Percentiles rank a stretch among this genome's conserved stretches.
These are phyloP conservation scores for Fusarium begoniae DNA, from an alignment of 2,329 filamentous ascomycete genomes.

Conservation along the genomic window DNA sequence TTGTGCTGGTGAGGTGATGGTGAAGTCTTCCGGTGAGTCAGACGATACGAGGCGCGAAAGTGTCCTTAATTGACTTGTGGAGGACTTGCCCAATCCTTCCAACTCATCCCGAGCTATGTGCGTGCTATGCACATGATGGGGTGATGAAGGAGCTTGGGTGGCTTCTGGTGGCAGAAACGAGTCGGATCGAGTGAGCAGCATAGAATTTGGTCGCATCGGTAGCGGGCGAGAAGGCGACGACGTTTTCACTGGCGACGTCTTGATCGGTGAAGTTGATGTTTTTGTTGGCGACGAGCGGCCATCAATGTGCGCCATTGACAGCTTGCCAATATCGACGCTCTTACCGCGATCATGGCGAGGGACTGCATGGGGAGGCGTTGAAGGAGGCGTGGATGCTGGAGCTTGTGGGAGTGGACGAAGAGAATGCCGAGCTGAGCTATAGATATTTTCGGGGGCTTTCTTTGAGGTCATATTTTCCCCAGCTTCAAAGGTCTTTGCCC, in stretches of 20 bases:
- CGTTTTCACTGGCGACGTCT: slow-evolving; percentile 1
- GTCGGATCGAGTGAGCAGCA: slow-evolving; percentile 68
- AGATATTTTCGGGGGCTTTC: slow-evolving; percentile 68
- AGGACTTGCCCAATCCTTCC: slow-evolving; percentile 83
- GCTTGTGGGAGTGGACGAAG: slow-evolving; percentile 77
- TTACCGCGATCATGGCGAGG: slow-evolving; percentile 66
- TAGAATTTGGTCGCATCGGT: slow-evolving; percentile 65
- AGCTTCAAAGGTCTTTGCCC: slow-evolving; percentile 59
- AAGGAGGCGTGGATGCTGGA: slow-evolving; percentile 58
- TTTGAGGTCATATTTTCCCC: slow-evolving; percentile 55
- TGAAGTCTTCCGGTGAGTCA: slow-evolving; percentile 80
- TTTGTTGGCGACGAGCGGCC: slow-evolving; percentile 50
- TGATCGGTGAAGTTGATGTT: neutral
- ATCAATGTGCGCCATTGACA: slow-evolving; percentile 60
- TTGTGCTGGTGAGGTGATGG: slow-evolving; percentile 78
- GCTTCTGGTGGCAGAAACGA: slow-evolving; percentile 54
- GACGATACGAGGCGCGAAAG: slow-evolving; percentile 84
- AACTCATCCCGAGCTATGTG: slow-evolving; percentile 75
- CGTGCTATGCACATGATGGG: slow-evolving; percentile 46
- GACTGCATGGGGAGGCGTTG: slow-evolving; percentile 50
- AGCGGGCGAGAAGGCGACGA: slow-evolving; percentile 53
- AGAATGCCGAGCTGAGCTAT: slow-evolving; percentile 78
- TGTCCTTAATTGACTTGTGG: slow-evolving; percentile 88
- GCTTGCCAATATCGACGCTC: slow-evolving; percentile 69
- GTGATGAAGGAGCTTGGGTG: slow-evolving; percentile 45